Percentiles rank a stretch among this genome's conserved stretches.
These are phyloP conservation scores for Zoysia japonica DNA, from an alignment of 176 grass and related monocot genomes.

Conservation along the genomic window DNA sequence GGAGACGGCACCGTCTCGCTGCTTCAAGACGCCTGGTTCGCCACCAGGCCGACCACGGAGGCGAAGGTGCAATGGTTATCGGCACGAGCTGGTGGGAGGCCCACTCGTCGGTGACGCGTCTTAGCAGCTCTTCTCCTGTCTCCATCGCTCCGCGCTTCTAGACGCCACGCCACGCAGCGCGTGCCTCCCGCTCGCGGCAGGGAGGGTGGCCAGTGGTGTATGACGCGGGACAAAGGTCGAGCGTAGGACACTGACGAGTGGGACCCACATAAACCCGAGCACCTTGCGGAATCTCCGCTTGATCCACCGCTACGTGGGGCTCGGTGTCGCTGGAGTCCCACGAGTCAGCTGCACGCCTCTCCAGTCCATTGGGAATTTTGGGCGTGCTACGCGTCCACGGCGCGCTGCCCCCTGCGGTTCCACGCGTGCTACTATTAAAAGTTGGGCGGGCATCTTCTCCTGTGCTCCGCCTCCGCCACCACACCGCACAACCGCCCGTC, in stretches of 20 bases:
- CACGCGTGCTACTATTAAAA: conserved; percentile 5
- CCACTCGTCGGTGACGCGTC: too few species aligned
- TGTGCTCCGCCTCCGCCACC: not conserved
- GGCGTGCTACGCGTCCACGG: conserved; percentile 20
- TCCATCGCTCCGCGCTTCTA: too few species aligned
- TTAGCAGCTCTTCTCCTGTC: too few species aligned
- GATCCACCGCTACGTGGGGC: not conserved
- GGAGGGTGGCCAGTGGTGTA: too few species aligned
- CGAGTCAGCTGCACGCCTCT: too few species aligned
- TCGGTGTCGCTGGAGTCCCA: not conserved
- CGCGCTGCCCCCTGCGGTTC: not conserved
- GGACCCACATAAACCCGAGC: not conserved
- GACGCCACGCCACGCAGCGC: too few species aligned
- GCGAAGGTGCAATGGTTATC: too few species aligned
- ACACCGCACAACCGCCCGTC: not conserved
- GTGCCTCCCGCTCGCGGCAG: too few species aligned
- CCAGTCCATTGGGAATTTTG: not conserved
- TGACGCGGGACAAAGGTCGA: too few species aligned
- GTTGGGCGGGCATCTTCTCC: not conserved
- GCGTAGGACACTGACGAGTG: not conserved
- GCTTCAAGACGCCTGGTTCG: not conserved
- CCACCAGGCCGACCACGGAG: not conserved
- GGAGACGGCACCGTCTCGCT: conserved; percentile 17
- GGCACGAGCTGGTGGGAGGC: not conserved
- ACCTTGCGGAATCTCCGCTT: not conserved